A percentile compares a stretch with the other conserved stretches of the same genome.
phyloP scores from a whole-genome alignment of 176 grass and related monocot species.

The Oropetium thomaeum region DNA sequence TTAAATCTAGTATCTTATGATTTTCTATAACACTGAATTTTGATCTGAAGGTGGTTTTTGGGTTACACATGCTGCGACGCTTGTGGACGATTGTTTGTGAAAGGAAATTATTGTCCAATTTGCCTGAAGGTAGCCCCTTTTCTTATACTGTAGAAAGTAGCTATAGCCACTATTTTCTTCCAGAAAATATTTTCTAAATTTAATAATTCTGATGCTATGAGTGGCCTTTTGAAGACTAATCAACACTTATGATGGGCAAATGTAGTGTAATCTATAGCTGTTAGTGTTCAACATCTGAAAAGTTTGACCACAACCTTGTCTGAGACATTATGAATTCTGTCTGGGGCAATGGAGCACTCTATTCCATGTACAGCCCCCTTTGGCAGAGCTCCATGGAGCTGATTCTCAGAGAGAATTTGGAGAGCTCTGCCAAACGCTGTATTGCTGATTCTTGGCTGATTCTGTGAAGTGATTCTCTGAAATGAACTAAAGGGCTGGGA shows the following conservation, averaged over 20 bases:
- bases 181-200: not conserved
- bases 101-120: constrained; percentile 98
- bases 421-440: too few species aligned
- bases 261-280: not conserved
- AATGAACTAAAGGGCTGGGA: too few species aligned
- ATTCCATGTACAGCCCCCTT: too few species aligned
- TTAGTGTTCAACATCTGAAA: not conserved
- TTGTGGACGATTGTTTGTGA: constrained; percentile 96
- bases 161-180: not conserved
- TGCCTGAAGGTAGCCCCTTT: constrained; percentile 78
- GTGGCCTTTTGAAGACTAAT: not conserved
- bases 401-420: too few species aligned
- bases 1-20: not conserved
- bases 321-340: not conserved
- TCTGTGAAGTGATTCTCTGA: too few species aligned
- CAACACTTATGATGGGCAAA: not conserved
- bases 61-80: constrained; percentile 98
- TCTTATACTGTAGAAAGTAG: not conserved
- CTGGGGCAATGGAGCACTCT: not conserved
- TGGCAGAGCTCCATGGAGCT: too few species aligned
- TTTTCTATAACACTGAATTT: constrained; percentile 26
- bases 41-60: constrained; percentile 87
- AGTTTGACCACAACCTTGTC: not conserved
- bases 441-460: too few species aligned
- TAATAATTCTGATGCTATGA: not conserved